phyloP scores from a whole-genome alignment of 768 basidiomycete genomes.

The Boletales sp. region DNA sequence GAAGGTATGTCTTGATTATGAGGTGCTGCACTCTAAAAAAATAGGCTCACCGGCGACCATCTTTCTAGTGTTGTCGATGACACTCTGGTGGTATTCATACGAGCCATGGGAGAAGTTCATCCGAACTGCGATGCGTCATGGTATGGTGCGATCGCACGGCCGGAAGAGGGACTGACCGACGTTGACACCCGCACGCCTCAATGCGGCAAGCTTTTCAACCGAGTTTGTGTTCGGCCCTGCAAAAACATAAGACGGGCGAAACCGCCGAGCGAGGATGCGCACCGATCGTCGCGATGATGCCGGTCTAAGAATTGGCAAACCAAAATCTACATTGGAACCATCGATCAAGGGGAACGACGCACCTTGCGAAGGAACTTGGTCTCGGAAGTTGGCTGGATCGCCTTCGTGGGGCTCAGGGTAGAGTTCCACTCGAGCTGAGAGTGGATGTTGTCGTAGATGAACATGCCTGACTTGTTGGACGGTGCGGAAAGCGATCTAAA shows the following conservation, averaged over 20 bases:
- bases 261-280: slow-evolving; percentile 17
- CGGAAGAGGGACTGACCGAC: slow-evolving; percentile 63
- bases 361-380: slow-evolving; percentile 94
- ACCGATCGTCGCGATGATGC: slow-evolving; percentile 99
- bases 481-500: slow-evolving; percentile 5
- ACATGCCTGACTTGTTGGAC: slow-evolving; percentile 37
- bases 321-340: too few relatives aligned
- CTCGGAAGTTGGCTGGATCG: slow-evolving; percentile 66
- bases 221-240: slow-evolving; percentile 92
- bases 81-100: slow-evolving; percentile 98
- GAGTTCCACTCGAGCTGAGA: slow-evolving; percentile 95
- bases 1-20: slow-evolving; percentile 3
- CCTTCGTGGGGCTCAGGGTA: slow-evolving; percentile 68
- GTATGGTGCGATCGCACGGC: neutral
- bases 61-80: slow-evolving; percentile 94
- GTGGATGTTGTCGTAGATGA: slow-evolving; percentile 54
- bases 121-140: slow-evolving; percentile 60
- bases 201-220: slow-evolving; percentile 79
- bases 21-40: neutral
- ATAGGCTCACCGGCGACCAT: slow-evolving; percentile 64
- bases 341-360: slow-evolving; percentile 16
- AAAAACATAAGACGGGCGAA: slow-evolving; percentile 8
- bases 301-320: slow-evolving; percentile 53
- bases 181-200: slow-evolving; percentile 93
- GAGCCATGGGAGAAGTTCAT: slow-evolving; percentile 99